These are phyloP conservation scores for Sarcodon aspratus DNA, from an alignment of 768 basidiomycete species.

Conservation along the genomic window DNA sequence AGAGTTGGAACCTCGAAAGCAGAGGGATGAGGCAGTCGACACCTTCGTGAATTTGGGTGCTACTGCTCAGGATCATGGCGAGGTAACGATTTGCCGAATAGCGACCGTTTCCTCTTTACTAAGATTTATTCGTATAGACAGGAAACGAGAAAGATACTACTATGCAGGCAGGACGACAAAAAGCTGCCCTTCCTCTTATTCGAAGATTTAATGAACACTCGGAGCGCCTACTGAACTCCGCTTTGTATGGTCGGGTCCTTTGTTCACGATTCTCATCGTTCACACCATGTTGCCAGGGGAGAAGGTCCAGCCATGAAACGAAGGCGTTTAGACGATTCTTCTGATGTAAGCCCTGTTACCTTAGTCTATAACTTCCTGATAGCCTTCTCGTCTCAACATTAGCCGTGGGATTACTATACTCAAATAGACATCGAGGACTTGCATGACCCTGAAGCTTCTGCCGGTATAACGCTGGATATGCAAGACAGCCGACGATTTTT, in stretches of 20 bases:
- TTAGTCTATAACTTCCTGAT: neutral
- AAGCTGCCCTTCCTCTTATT: constrained; percentile 82
- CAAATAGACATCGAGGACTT: constrained; percentile 85
- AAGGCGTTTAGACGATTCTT: constrained; percentile 30
- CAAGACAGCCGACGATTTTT: constrained; percentile 78
- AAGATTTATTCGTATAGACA: constrained; percentile 36
- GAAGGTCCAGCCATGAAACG: constrained; percentile 51
- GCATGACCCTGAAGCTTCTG: constrained; percentile 50
- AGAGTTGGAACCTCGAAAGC: constrained; percentile 73
- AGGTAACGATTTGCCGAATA: constrained; percentile 33
- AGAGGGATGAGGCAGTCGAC: constrained; percentile 56
- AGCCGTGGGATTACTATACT: constrained; percentile 21
- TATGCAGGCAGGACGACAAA: constrained; percentile 91
- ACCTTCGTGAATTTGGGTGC: constrained; percentile 79
- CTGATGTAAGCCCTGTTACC: constrained; percentile 26
- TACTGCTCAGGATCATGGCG: constrained; percentile 83
- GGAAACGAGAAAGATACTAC: constrained; percentile 86
- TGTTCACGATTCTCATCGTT: neutral
- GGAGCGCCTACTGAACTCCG: constrained; percentile 74
- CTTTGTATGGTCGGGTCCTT: constrained; percentile 38
- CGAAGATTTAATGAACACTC: constrained; percentile 98
- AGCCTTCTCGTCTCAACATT: neutral
- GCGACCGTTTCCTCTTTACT: neutral
- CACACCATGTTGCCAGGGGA: constrained; percentile 26
- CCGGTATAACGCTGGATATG: constrained; percentile 78